Evolutionary conservation across 129 eudicot genomes (phyloP).

Genomic region (Gnaphalium uliginosum): DNA sequence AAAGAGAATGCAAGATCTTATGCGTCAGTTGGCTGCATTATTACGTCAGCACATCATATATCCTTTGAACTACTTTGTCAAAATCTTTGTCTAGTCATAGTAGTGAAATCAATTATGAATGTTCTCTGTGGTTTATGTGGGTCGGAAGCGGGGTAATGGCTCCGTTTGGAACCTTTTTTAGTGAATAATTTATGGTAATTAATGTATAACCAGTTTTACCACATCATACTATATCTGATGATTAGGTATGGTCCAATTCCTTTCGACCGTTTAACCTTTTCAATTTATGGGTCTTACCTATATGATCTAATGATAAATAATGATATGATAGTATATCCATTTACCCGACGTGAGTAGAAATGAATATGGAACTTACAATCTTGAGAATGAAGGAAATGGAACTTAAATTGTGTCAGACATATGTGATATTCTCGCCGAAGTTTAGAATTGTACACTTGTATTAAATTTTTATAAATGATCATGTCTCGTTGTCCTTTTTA

Average conservation of each 20-base stretch:
- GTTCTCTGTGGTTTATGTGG: background rate
- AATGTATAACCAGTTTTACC: background rate
- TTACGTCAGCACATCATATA: slow-evolving; percentile 60
- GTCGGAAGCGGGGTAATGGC: background rate
- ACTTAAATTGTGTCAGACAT: background rate
- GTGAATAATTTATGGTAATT: background rate
- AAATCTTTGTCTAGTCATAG: background rate
- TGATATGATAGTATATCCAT: background rate
- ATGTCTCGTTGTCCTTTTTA: background rate
- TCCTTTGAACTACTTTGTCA: slow-evolving; percentile 32
- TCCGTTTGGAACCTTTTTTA: background rate
- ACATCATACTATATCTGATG: slow-evolving; percentile 13
- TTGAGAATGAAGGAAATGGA: slow-evolving; percentile 3
- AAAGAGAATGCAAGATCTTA: slow-evolving; percentile 91
- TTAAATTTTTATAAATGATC: background rate
- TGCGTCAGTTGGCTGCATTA: slow-evolving; percentile 64
- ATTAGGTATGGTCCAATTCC: background rate
- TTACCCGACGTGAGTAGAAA: background rate
- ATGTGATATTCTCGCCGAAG: background rate
- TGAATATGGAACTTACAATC: slow-evolving; percentile 10
- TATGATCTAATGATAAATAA: background rate
- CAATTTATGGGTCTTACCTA: background rate
- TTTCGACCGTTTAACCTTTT: background rate
- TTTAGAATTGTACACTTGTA: too few relatives aligned
- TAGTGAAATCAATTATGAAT: background rate